Evolutionary conservation across 768 basidiomycete genomes (phyloP).

Genomic region (Panellus pusillus): DNA sequence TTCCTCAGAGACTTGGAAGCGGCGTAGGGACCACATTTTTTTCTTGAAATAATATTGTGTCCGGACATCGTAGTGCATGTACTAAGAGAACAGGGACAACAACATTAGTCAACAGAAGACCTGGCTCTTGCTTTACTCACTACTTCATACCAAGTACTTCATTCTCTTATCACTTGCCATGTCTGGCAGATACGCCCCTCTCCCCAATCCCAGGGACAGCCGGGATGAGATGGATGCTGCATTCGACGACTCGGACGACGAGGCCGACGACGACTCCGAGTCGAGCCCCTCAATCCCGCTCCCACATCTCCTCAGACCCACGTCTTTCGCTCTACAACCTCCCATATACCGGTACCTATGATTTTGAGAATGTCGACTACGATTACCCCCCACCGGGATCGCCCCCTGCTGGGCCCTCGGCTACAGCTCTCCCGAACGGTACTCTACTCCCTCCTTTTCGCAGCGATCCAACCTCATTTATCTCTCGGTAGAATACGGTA

Average conservation of each 20-base stretch:
- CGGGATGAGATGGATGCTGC: constrained; percentile 81
- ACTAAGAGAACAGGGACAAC: too few species aligned
- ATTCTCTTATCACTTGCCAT: constrained; percentile 25
- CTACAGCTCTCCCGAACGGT: constrained; percentile 64
- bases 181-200: constrained; percentile 66
- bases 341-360: constrained; percentile 52
- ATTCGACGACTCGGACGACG: constrained; percentile 78
- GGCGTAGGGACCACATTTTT: too few species aligned
- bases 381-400: constrained; percentile 84
- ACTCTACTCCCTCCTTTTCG: background rate
- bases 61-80: too few species aligned
- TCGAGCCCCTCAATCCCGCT: constrained; percentile 51
- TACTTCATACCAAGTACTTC: background rate
- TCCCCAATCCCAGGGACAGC: constrained; percentile 58
- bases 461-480: background rate
- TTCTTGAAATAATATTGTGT: too few species aligned
- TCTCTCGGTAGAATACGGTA: constrained; percentile 46
- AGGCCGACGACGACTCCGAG: constrained; percentile 54
- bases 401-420: constrained; percentile 65
- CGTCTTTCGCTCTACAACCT: constrained; percentile 22
- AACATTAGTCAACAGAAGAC: too few species aligned
- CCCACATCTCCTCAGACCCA: constrained; percentile 31
- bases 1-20: background rate
- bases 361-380: constrained; percentile 81
- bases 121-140: too few species aligned